Evolutionary conservation across 164 flowering plant species (phyloP), one percentile per base, ranked within the genome.

Genomic region (Vitis amurensis): DNA sequence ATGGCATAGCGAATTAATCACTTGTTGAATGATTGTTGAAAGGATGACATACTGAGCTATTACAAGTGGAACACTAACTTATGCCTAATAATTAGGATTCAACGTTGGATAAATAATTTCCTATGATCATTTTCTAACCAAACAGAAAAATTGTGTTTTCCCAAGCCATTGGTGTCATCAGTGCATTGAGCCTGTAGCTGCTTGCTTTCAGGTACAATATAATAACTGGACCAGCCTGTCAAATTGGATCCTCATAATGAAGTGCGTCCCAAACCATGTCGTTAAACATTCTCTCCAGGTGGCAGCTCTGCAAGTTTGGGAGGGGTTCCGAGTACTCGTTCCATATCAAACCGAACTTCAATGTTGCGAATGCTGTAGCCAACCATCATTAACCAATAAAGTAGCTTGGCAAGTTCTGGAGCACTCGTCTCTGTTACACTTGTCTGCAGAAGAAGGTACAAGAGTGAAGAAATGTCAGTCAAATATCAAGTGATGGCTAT

Each of bases 311-410:
- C 96, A 31, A 79, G 83, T 80, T 88, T 91, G 23, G 96, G 86
- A 17, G 90, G 74, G 56, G 89, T 65, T 12, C 94, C 98, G 15
- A 95, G 89, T 15, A 91, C 91, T 73, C 93, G 79, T 78, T 95
- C 99, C 99, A 95, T 95, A 73, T 95, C 99, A 78, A 87, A 88
- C 2, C 98, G 94, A 63, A 93, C 99, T 78, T 95, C 99, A 63
- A 95, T 95, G 76, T 91, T 95, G 66, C 99, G 91, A 55, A 95
- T 77, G 76, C 99, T 79, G 70, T 95, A 93, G 37, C 98, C 99
- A 11, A 95, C 99, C 68, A 95, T 95, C 99, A 95, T 95, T 73
- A 95, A 78, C 98, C 99, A 95, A 68, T 89, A 95, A 16, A 95
- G 84, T 74, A 95, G 80, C 80, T 90, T 93, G 27, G 87, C 98